phyloP scores from a whole-genome alignment of 768 basidiomycete species.

The Galerina marginata region DNA sequence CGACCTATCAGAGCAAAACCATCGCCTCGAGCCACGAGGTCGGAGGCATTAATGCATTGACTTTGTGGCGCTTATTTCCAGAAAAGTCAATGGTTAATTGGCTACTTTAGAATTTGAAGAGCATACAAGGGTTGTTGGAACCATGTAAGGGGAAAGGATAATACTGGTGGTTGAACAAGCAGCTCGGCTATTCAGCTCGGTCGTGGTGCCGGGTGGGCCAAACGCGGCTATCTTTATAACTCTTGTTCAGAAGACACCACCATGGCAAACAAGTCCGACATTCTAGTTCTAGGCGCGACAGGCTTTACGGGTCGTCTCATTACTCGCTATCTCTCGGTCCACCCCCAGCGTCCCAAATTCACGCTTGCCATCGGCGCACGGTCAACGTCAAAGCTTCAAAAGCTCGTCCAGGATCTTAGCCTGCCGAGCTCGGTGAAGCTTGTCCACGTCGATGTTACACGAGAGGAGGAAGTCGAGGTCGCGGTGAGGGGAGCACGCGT shows the following conservation, averaged over 20 bases:
- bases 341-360: slow-evolving; percentile 65
- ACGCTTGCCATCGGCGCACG: slow-evolving; percentile 74
- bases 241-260: background rate
- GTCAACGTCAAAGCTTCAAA: slow-evolving; percentile 64
- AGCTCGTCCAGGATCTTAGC: slow-evolving; percentile 50
- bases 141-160: too few species aligned
- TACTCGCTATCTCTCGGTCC: slow-evolving; percentile 65
- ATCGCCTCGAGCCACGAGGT: too few species aligned
- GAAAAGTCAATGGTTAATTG: too few species aligned
- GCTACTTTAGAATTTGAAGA: too few species aligned
- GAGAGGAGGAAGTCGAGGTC: slow-evolving; percentile 55
- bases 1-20: too few species aligned
- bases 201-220: too few species aligned
- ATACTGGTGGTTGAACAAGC: too few species aligned
- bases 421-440: slow-evolving; percentile 49
- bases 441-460: slow-evolving; percentile 65
- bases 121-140: too few species aligned
- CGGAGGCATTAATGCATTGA: too few species aligned
- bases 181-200: too few species aligned
- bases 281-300: slow-evolving; percentile 58
- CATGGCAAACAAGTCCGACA: slow-evolving; percentile 29
- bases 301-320: slow-evolving; percentile 75
- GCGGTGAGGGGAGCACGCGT: slow-evolving; percentile 65
- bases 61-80: too few species aligned
- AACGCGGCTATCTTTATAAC: too few species aligned